A percentile compares a stretch with the other conserved stretches of the same genome.
Evolutionary conservation across 1,139 yeast species (phyloP).

Genomic region (Pneumocystis oryctolagi): DNA sequence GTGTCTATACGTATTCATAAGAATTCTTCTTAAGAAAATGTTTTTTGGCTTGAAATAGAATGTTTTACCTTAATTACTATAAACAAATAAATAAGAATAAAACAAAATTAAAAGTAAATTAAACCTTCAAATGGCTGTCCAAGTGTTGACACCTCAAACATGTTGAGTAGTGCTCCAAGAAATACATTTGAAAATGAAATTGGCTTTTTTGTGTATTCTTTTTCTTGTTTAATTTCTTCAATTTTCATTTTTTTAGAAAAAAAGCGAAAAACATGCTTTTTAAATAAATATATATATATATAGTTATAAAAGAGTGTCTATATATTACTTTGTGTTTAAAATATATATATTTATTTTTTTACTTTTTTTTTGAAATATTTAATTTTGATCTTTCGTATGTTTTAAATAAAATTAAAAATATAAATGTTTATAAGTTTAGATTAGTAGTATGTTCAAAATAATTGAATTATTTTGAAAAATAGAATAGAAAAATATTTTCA

Average conservation of each 20-base stretch:
- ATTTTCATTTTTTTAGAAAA: not conserved
- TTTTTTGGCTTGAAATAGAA: not conserved
- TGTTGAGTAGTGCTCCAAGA: constrained; percentile 82
- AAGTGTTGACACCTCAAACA: constrained; percentile 83
- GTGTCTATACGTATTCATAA: constrained; percentile 34
- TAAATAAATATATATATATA: not conserved
- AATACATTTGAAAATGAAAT: constrained; percentile 77
- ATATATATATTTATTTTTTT: no score
- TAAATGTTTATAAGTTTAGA: no score
- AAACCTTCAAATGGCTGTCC: constrained; percentile 95
- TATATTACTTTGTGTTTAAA: not conserved
- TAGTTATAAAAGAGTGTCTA: not conserved
- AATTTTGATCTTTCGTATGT: no score
- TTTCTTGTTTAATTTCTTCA: not conserved
- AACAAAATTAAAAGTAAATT: constrained; percentile 5
- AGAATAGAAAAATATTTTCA: no score
- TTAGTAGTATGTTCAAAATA: no score
- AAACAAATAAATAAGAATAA: not conserved
- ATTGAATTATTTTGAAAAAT: no score
- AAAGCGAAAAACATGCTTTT: not conserved
- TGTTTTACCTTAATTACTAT: not conserved
- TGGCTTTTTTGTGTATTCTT: constrained; percentile 49
- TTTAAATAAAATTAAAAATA: no score
- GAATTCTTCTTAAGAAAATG: not conserved
- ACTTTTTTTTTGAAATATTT: no score